Evolutionary conservation across 208 protist species (phyloP).

Genomic region (Crithidia acanthocephali): DNA sequence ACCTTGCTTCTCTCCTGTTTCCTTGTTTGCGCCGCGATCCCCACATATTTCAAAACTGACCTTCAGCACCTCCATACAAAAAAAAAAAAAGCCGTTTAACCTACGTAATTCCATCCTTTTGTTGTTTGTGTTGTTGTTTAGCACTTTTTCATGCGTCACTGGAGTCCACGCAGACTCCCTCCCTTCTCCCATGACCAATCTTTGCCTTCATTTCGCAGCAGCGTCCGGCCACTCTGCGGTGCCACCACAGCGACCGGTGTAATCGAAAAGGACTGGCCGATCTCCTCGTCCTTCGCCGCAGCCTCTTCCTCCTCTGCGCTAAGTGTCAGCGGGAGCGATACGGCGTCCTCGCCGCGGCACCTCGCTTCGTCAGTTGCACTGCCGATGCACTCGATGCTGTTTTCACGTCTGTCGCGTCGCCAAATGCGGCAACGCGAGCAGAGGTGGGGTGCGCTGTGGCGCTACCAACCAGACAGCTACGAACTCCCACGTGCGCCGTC

Average conservation of each 20-base stretch:
- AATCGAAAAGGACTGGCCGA: not conserved
- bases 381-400: constrained; percentile 1
- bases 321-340: not conserved
- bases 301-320: not conserved
- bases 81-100: constrained; percentile 8
- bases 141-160: constrained; percentile 20
- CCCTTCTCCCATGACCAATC: constrained; percentile 17
- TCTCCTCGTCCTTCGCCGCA: not conserved
- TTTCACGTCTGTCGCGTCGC: constrained; percentile 30
- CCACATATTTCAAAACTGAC: no score
- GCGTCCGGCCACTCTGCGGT: constrained; percentile 2
- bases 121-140: constrained; percentile 1
- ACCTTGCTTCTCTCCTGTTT: no score
- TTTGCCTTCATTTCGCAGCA: not conserved
- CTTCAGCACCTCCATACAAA: constrained; percentile 5
- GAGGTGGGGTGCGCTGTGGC: constrained; percentile 51
- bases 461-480: constrained; percentile 28
- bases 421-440: constrained; percentile 54
- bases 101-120: constrained; percentile 2
- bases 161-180: constrained; percentile 6
- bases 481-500: not conserved
- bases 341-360: not conserved
- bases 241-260: not conserved
- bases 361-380: not conserved
- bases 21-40: no score